A percentile compares a stretch with the other conserved stretches of the same genome.
phyloP scores from a whole-genome alignment of 2,329 filamentous ascomycete species.

The Aureobasidium zeae region DNA sequence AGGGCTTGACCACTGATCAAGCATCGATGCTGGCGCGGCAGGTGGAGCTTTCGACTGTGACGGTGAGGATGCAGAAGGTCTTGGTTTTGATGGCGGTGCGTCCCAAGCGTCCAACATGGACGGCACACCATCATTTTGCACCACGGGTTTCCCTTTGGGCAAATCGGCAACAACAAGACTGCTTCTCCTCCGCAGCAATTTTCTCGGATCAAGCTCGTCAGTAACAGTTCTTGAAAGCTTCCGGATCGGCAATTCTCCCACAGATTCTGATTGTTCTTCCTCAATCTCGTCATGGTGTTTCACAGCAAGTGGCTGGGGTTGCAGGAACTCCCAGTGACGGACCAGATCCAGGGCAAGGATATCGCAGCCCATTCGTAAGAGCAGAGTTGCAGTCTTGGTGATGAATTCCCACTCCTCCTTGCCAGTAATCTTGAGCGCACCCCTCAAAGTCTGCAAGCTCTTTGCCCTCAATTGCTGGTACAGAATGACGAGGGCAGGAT shows the following conservation, averaged over 20 bases:
- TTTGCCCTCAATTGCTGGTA: conserved; percentile 79
- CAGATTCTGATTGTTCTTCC: conserved; percentile 26
- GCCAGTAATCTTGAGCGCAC: conserved; percentile 71
- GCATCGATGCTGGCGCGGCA: conserved; percentile 15
- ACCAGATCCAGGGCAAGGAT: conserved; percentile 78
- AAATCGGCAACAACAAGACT: conserved; percentile 73
- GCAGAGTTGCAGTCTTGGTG: conserved; percentile 58
- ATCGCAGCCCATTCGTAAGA: conserved; percentile 56
- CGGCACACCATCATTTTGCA: conserved; percentile 30
- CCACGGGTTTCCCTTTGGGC: conserved; percentile 31
- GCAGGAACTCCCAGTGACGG: conserved; percentile 66
- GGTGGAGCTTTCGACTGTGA: conserved; percentile 16
- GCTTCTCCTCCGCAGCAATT: conserved; percentile 60
- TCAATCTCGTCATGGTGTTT: conserved; percentile 15
- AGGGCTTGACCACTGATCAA: conserved; percentile 21
- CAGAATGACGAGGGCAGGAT: conserved; percentile 77
- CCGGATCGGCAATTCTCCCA: conserved; percentile 16
- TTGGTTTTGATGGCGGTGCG: not conserved
- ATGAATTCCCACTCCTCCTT: conserved; percentile 83
- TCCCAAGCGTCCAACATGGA: conserved; percentile 21
- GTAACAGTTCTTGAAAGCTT: conserved; percentile 15
- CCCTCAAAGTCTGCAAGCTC: conserved; percentile 72
- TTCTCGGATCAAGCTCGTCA: conserved; percentile 50
- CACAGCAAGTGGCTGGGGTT: not conserved
- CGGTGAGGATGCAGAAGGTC: too few relatives aligned